phyloP scores from a whole-genome alignment of 495 filamentous ascomycete species.

The Xylaria grammica region DNA sequence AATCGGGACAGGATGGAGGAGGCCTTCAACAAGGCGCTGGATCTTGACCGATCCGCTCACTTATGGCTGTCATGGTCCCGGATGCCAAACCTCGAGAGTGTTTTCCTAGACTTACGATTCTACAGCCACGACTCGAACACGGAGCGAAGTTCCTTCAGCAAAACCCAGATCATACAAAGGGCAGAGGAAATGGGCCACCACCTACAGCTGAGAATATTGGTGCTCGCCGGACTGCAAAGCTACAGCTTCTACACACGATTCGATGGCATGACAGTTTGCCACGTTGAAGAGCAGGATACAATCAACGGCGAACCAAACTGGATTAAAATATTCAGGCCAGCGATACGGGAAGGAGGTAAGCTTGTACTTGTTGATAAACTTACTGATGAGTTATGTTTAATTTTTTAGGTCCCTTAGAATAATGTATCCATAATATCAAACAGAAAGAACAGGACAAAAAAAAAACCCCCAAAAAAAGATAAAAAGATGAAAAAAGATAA shows the following conservation, averaged over 20 bases:
- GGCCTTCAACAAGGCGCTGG: constrained; percentile 24
- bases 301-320: constrained; percentile 34
- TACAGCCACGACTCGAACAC: constrained; percentile 37
- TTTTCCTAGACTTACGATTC: constrained; percentile 34
- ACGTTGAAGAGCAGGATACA: constrained; percentile 27
- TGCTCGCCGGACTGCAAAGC: constrained; percentile 38
- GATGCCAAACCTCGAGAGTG: constrained; percentile 36
- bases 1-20: constrained; percentile 7
- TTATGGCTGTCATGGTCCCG: constrained; percentile 37
- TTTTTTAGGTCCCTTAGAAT: too few relatives aligned
- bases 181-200: constrained; percentile 33
- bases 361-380: constrained; percentile 32
- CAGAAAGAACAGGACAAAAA: too few relatives aligned
- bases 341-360: constrained; percentile 29
- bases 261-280: constrained; percentile 15
- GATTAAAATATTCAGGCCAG: constrained; percentile 33
- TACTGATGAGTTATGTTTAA: constrained; percentile 7
- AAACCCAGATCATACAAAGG: constrained; percentile 24
- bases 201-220: constrained; percentile 30
- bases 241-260: constrained; percentile 30
- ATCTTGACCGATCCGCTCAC: constrained; percentile 31
- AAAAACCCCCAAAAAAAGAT: too few relatives aligned
- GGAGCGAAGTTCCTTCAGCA: constrained; percentile 28
- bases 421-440: too few relatives aligned
- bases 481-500: too few relatives aligned